A percentile compares a stretch with the other conserved stretches of the same genome.
These are phyloP conservation scores for Citrus mangshanensis DNA, from an alignment of 345 rosid species.

Conservation along the genomic window DNA sequence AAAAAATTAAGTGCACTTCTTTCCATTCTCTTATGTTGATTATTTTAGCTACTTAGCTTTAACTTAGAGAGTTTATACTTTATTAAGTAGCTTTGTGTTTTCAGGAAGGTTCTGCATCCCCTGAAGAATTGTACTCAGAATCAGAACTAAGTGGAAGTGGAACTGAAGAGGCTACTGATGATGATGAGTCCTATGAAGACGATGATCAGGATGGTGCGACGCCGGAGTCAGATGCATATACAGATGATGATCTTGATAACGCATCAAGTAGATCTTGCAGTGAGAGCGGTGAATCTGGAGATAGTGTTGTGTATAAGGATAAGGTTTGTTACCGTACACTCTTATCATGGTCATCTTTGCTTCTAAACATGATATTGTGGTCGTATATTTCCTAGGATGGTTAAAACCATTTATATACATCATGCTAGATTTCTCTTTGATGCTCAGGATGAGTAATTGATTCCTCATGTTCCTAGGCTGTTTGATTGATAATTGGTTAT, in stretches of 20 bases:
- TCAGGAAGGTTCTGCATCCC: conserved; percentile 78
- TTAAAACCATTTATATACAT: not conserved
- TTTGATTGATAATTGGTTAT: not conserved
- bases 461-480: not conserved
- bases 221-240: conserved; percentile 49
- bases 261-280: conserved; percentile 46
- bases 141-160: conserved; percentile 79
- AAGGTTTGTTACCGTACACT: conserved; percentile 40
- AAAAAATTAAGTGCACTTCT: not conserved
- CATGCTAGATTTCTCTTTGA: not conserved
- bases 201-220: conserved; percentile 48
- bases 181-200: conserved; percentile 77
- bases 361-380: conserved; percentile 5
- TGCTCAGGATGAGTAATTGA: conserved; percentile 1
- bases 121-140: conserved; percentile 81
- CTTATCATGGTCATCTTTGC: conserved; percentile 5
- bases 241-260: conserved; percentile 53
- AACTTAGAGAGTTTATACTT: conserved; percentile 19
- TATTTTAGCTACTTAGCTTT: conserved; percentile 15
- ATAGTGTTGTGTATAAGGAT: conserved; percentile 35
- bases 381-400: not conserved
- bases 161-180: conserved; percentile 79
- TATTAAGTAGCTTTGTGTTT: conserved; percentile 25
- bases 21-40: not conserved
- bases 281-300: conserved; percentile 40